Base-by-base conservation (phyloP, 192 early-diverging fungal species). In the Geranomyces michiganensis region DNA sequence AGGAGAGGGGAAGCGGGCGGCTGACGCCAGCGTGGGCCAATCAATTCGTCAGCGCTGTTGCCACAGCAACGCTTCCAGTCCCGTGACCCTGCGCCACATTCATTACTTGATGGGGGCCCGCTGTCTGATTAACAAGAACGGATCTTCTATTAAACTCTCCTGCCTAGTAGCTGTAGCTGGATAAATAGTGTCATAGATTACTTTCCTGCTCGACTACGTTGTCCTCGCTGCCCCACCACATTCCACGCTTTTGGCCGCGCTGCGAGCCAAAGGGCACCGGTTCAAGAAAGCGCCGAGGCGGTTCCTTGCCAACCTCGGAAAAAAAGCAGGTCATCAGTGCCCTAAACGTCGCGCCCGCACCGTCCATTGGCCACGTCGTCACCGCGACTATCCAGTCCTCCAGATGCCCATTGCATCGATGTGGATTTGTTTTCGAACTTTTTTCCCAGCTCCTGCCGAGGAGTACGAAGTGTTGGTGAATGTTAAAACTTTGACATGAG, bases 161-260 rank as follows among this genome's bases (percentile, higher is more conserved):
- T n/a, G n/a, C n/a, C n/a, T n/a, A n/a, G n/a, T n/a, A n/a, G n/a
- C n/a, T n/a, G n/a, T n/a, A n/a, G n/a, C n/a, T n/a, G n/a, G n/a
- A n/a, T n/a, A n/a, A n/a, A n/a, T n/a, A n/a, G n/a, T n/a, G n/a
- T n/a, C n/a, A 53, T 7, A 24, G 15, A n/a, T 53, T 53, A n/a
- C n/a, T n/a, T n/a, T 53, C 51, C 15, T 53, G 51, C 51, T 53
- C 51, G 6, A 26, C 51, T 6, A 26, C 24, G 15, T 60, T 60
- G 13, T 65, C 64, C 19, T 65, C 64, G 3, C 47, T 41, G 21
- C 64, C 45, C 14, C 43, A 65, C 64, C 64, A 65, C 64, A 65
- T 65, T 46, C 64, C 64, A 9, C 64, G 64, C 22, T 65, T 65
- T 0, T 43, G 33, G 0, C 64, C 64, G 1, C 19, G 44, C 64